These are phyloP conservation scores for Arxiozyma bovina DNA, from an alignment of 1,139 yeast species.

Conservation along the genomic window DNA sequence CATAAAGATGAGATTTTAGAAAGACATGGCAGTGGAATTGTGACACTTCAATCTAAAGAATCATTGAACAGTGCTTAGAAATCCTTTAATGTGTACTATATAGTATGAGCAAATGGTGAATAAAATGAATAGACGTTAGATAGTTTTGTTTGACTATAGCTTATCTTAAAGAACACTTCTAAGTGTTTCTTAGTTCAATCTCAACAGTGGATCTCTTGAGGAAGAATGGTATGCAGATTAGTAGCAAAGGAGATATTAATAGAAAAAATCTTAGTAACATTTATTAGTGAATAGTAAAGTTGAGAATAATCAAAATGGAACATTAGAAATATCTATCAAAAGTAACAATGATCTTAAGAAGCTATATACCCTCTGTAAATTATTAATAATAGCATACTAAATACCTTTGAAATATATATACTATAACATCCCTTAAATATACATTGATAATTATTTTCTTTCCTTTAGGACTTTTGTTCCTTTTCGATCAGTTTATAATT, in stretches of 20 bases:
- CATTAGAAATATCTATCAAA: neutral
- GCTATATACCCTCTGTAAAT: neutral
- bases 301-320: no score
- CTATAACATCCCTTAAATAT: no score
- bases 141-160: neutral
- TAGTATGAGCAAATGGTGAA: no score
- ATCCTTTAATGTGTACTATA: no score
- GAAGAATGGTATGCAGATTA: neutral
- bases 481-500: conserved; percentile 12
- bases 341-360: neutral
- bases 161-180: neutral
- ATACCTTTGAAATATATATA: no score
- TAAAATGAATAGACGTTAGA: no score
- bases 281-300: neutral
- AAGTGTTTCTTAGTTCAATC: neutral
- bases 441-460: no score
- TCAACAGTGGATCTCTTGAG: neutral
- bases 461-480: neutral
- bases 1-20: neutral
- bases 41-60: no score
- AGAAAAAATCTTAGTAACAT: no score
- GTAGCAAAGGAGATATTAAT: neutral
- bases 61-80: neutral
- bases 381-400: no score
- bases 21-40: neutral